Conservation (phyloP, 2,329 filamentous ascomycete species). For the Sporothrix euskadiensis region DNA sequence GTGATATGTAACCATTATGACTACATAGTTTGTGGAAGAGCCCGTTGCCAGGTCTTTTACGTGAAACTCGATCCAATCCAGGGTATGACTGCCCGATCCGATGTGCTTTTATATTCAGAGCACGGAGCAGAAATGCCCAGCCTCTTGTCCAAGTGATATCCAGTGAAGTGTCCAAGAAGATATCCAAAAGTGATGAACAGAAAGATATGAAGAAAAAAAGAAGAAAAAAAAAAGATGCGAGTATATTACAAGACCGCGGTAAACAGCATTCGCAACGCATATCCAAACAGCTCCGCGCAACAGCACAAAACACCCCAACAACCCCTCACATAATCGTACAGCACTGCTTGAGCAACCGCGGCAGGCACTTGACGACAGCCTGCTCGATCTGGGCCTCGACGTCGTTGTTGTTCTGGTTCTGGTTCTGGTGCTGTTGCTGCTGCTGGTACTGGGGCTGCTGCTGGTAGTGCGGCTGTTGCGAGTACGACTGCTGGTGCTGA, state of each 20-base stretch:
- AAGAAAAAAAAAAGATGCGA: background rate
- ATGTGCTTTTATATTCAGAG: background rate
- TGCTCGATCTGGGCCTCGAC: slow-evolving; percentile 59
- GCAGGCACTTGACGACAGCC: slow-evolving; percentile 51
- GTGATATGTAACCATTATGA: background rate
- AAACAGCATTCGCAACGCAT: background rate
- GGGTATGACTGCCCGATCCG: background rate
- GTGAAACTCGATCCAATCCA: background rate
- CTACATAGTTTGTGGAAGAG: background rate
- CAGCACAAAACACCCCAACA: background rate
- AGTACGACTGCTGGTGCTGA: slow-evolving; percentile 45
- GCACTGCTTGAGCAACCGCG: slow-evolving; percentile 62
- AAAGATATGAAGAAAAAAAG: no score
- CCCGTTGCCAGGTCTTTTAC: background rate
- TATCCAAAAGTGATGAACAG: background rate
- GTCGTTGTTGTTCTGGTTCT: slow-evolving; percentile 43
- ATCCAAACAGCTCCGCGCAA: background rate
- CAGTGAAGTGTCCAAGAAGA: background rate
- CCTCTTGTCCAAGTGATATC: background rate
- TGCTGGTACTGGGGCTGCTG: slow-evolving; percentile 44
- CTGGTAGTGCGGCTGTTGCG: slow-evolving; percentile 39
- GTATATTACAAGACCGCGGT: background rate
- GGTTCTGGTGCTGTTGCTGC: slow-evolving; percentile 46
- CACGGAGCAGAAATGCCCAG: background rate
- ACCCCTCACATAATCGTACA: slow-evolving; percentile 73